Percentiles rank a stretch among this genome's conserved stretches.
phyloP scores from a whole-genome alignment of 2,329 filamentous ascomycete genomes.

The Neodidymelliopsis sp. region DNA sequence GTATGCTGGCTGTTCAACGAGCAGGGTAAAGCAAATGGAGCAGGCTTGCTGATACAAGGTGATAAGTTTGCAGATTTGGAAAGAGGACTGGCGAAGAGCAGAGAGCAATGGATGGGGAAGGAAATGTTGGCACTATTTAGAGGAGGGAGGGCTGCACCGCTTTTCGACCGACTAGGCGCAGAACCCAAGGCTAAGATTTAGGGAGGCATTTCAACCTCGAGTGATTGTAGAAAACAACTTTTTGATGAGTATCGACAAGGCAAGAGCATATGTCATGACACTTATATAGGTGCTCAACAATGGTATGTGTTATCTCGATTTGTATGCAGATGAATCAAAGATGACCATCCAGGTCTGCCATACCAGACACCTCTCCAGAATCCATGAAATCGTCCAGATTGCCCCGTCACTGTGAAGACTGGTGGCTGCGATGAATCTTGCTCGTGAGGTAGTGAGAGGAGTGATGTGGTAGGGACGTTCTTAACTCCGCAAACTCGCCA shows the following conservation, averaged over 20 bases:
- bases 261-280: too few species aligned
- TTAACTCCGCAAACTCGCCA: slow-evolving; percentile 18
- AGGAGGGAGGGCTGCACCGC: slow-evolving; percentile 50
- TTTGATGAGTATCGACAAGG: not conserved
- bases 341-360: too few species aligned
- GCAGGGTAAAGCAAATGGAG: slow-evolving; percentile 55
- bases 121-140: slow-evolving; percentile 60
- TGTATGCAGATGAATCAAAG: too few species aligned
- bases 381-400: too few species aligned
- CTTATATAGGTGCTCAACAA: too few species aligned
- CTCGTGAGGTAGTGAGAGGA: not conserved
- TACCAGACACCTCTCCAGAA: too few species aligned
- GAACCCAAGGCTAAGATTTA: slow-evolving; percentile 36
- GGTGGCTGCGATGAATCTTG: too few species aligned
- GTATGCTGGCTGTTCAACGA: slow-evolving; percentile 57
- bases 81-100: slow-evolving; percentile 54
- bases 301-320: too few species aligned
- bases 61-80: slow-evolving; percentile 56
- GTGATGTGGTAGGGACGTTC: not conserved
- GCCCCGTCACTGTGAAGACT: too few species aligned
- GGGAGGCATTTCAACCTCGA: not conserved
- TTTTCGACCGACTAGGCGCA: slow-evolving; percentile 40
- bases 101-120: slow-evolving; percentile 58
- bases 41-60: slow-evolving; percentile 56
- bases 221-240: not conserved